Evolutionary conservation across 2,329 filamentous ascomycete genomes (phyloP), one percentile per base, ranked within the genome.

Genomic region (Orbilia javanica): DNA sequence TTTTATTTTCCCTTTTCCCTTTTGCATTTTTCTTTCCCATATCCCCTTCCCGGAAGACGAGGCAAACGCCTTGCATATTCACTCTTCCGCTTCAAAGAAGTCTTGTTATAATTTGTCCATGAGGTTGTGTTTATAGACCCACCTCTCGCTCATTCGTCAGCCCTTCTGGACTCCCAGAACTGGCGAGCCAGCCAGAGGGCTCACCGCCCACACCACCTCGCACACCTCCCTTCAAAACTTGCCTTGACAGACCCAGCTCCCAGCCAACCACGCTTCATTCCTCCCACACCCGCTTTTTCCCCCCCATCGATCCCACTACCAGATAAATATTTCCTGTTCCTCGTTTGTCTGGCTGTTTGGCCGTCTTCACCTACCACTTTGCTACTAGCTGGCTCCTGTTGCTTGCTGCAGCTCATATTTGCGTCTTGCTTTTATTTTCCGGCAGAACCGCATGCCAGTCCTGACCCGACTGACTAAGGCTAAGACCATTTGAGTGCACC

Each of bases 141-240:
- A 78, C 74, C 62, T 66, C 62, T 42, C 67, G 60, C 74, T 72
- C 74, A 78, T 78, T 78, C 74, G 74, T 78, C 74, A 78, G 67
- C 74, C 74, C 74, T 66, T 67, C 44, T 25, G 55, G 55, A 34
- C 44, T 39, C 55, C 60, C 46, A 65, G 57, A 63, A 52, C 36
- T 31, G 67, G 52, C 50, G 57, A 55, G 55, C 60, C 60, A 64
- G 39, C 60, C 29, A 62, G 67, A 46, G 31, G 36, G 22, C 34
- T 39, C 34, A 50, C 39, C 53, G 36, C 44, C 53, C 73, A 57
- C 50, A 60, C 66, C 65, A 15, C 34, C 62, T 46, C 62, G 10
- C 62, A 70, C 70, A 66, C 50, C 48, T 57, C 52, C 57, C 46
- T 53, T 55, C 53, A 64, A 46, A 63, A 60, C 64, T 53, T 70